Conservation (phyloP, 495 filamentous ascomycete genomes). For the Podospora conica region DNA sequence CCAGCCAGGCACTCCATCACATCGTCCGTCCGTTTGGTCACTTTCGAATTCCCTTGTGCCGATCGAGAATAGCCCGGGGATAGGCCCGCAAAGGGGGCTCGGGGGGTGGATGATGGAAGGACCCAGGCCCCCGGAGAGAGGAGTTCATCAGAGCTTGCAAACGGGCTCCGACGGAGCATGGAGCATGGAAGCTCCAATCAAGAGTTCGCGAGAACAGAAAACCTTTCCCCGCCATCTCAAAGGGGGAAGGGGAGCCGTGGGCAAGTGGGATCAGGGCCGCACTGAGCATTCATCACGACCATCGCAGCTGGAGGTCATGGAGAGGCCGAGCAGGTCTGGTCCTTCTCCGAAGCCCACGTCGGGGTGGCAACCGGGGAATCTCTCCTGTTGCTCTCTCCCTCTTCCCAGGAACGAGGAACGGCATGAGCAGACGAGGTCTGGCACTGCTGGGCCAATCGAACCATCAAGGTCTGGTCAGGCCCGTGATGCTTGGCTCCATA, state of each 20-base stretch:
- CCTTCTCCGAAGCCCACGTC: background rate
- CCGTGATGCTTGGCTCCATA: background rate
- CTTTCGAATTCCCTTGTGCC: background rate
- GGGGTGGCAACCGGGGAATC: background rate
- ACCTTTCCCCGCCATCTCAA: background rate
- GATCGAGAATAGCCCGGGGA: background rate
- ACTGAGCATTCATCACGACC: background rate
- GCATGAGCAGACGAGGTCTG: too few relatives aligned
- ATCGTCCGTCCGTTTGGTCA: background rate
- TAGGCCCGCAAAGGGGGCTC: background rate
- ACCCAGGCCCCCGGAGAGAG: background rate
- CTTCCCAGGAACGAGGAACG: background rate
- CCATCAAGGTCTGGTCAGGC: background rate
- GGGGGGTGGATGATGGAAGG: too few relatives aligned
- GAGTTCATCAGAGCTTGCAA: background rate
- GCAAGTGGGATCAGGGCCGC: background rate
- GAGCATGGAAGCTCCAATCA: slow-evolving; percentile 11
- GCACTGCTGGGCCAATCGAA: background rate
- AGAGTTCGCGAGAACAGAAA: background rate
- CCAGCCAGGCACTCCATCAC: background rate
- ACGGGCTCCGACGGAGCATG: background rate
- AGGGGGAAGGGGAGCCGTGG: background rate
- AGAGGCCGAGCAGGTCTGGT: too few relatives aligned
- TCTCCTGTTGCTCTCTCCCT: background rate
- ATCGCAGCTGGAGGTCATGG: background rate